Base-by-base conservation (phyloP, 2,329 filamentous ascomycete genomes). In the Fusarium circinatum region DNA sequence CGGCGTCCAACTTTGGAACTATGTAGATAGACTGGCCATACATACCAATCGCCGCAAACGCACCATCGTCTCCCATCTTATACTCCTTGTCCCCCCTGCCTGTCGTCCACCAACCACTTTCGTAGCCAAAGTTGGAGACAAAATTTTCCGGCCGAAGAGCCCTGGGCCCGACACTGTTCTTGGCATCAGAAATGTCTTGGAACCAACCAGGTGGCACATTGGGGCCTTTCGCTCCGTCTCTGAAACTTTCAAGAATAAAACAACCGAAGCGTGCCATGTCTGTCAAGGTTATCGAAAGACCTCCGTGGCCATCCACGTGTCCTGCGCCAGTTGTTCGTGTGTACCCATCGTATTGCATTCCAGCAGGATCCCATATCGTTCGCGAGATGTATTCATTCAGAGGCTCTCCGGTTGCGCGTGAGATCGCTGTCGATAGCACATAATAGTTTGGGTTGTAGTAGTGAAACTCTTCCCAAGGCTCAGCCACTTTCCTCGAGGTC, bases 391-490 rank as follows among this genome's bases (percentile, higher is more conserved):
- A 75, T 10, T 74, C 71, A 3, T 74, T 60, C 20, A 74, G 30
- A 8, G 63, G 71, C 5, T 65, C 51, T 17, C 60, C 42, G 0
- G 68, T 72, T 17, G 71, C 71, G 8, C 71, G 68, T 2, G 71
- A 72, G 8, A 75, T 75, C 17, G 57, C 72, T 1, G 56, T 66
- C 15, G 72, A 73, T 0, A 75, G 7, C 1, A 75, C 72, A 2
- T 75, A 73, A 24, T 70, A 75, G 57, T 75, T 75, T 0, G 72
- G 72, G 32, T 75, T 75, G 47, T 75, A 75, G 38, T 75, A 75
- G 17, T 75, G 72, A n/a, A 75, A 75, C 58, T 75, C 72, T 10
- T 75, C 45, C 72, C 68, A 75, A 4, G 72, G 72, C 20, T 75
- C 58, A 18, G 69, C 68, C 15, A 75, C 68, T 4, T 75, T 75